Base-by-base conservation (phyloP, 148 eudicot genomes). In the Rhododendron williamsianum region DNA sequence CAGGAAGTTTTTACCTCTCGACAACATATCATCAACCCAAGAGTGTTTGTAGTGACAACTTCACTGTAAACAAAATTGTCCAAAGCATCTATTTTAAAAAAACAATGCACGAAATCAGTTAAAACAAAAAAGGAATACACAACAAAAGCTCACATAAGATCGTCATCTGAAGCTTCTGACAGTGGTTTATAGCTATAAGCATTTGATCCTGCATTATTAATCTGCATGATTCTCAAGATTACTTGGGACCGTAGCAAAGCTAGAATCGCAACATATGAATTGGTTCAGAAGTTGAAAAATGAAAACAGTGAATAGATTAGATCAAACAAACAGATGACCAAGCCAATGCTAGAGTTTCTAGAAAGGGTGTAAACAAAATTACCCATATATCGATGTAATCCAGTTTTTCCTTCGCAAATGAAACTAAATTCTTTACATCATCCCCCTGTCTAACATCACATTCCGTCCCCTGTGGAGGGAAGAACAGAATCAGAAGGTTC, bases 191-290 rank as follows among this genome's bases (percentile, higher is more conserved):
- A 95, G 91, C 96, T 93, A 86, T 96, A 96, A 76, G 99, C 99
- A 93, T 96, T 96, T 84, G 99, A 96, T 91, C 99, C 99, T 86
- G 99, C 99, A 96, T 96, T 96, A 91, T 96, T 96, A 83, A 96
- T 95, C 99, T 96, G 99, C 93, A 93, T 88, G 91, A 85, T 87
- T 91, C 89, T 88, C 72, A 88, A 84, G 84, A 82, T 38, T 41
- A 51, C 38, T 84, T 85, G 84, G 88, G 89, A 86, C 58, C 58
- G 52, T 6, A 56, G 76, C 46, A 72, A 74, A 83, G 30, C 25
- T 79, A 73, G 46, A 67, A 67, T 38, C 12, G 35, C 60, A 63
- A 16, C 18, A 51, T 13, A 71, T 13, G 79, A 63, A 49, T 25
- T 85, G 19, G 36, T 33, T n/a, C 23, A 46, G 11, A 67, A 19